Base-by-base conservation (phyloP, 2,329 filamentous ascomycete genomes). In the Mycosphaerella arachidis region DNA sequence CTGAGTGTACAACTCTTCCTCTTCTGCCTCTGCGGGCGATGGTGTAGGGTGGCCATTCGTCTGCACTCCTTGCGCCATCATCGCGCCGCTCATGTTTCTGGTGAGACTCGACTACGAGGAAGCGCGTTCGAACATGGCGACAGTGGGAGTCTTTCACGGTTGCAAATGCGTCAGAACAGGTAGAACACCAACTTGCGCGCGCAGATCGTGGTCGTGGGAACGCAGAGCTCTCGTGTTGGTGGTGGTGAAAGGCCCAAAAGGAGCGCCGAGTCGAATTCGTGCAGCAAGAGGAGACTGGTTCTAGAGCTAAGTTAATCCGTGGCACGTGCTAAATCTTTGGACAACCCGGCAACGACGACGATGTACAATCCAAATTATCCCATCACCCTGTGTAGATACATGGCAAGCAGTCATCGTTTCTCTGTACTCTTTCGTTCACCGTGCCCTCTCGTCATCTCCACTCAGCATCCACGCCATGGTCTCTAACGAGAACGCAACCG, bases 1-100 rank as follows among this genome's bases (percentile, higher is more conserved):
- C 77, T 88, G 91, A 72, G 88, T 84, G 79, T 91, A 94, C 62
- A 80, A 77, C 56, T 68, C 60, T 55, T 71, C 69, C 50, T 72
- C 71, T 58, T 71, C 71, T 62, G 63, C 63, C 51, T 37, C 33
- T 9, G 27, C 30, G n/a, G 62, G 52, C 52, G 68, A 65, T 12
- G 67, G 63, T 61, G 62, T 56, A 20, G 50, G 57, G 45, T 57
- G 61, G 59, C 56, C 62, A 50, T 61, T 63, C 59, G 62, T 57
- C 51, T 56, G 55, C 57, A 50, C 52, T 60, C 59, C 53, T 50
- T 62, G 60, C 37, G 66, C 66, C 64, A 66, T 68, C 31, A 52
- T 54, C 46, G 30, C 45, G 54, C 43, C 30, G 43, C 54, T 31
- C 43, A 48, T 48, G 18, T 27, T 40, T 13, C 45, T 48, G 24